These are phyloP conservation scores for Exophiala phaeomuriformis DNA, from an alignment of 2,329 filamentous ascomycete genomes.

Conservation along the genomic window DNA sequence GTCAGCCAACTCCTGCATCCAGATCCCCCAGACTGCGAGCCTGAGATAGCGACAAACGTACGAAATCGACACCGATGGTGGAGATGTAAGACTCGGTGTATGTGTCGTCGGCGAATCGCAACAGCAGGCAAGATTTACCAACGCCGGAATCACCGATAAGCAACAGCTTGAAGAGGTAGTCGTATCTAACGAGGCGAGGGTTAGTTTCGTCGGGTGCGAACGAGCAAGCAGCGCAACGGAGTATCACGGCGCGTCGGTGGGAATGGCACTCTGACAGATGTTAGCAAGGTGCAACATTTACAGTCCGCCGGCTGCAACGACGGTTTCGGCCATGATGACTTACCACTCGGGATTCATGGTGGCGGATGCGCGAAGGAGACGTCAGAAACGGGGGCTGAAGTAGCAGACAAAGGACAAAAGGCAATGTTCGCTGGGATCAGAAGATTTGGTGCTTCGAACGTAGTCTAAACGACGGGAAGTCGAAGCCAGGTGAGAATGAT, in stretches of 20 bases:
- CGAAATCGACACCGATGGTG: slow-evolving; percentile 98
- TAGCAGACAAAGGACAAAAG: neutral
- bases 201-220: slow-evolving; percentile 10
- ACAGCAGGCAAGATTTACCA: slow-evolving; percentile 96
- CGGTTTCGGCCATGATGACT: slow-evolving; percentile 24
- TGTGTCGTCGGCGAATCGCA: slow-evolving; percentile 97
- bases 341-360: slow-evolving; percentile 47
- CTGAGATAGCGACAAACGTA: slow-evolving; percentile 46
- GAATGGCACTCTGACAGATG: slow-evolving; percentile 10
- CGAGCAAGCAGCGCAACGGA: neutral
- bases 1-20: slow-evolving; percentile 30
- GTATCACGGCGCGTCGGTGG: neutral
- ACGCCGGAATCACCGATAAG: slow-evolving; percentile 99
- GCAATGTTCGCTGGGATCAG: neutral
- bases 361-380: slow-evolving; percentile 19
- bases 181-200: slow-evolving; percentile 63
- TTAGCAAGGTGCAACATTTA: slow-evolving; percentile 1
- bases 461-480: neutral
- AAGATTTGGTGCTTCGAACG: slow-evolving; percentile 1
- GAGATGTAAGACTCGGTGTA: slow-evolving; percentile 99
- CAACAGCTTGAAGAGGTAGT: slow-evolving; percentile 99
- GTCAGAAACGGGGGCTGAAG: neutral
- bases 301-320: slow-evolving; percentile 1
- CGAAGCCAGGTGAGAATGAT: slow-evolving; percentile 5
- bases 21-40: neutral